Evolutionary conservation across 2,329 filamentous ascomycete species (phyloP), one percentile per base, ranked within the genome.

Genomic region (Aulographum hederae): DNA sequence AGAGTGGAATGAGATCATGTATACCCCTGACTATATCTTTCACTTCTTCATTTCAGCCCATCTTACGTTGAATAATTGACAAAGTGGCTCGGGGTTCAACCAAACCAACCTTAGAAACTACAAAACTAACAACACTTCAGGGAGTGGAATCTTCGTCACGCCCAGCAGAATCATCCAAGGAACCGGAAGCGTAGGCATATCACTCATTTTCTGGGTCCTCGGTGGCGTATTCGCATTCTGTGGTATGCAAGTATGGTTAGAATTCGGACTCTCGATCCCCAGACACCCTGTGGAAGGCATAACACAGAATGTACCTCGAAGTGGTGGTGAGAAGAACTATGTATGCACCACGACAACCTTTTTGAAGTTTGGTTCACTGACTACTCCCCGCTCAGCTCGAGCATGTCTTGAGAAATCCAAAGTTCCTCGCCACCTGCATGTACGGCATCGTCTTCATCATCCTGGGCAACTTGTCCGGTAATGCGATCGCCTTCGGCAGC

Each of bases 401-500:
- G 41, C 62, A 57, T 32, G 50, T 64, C 18, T 62, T 54, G 36
- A 47, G 44, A 19, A 50, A 46, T 35, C 53, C 56, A 0, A 40
- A 53, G 4, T 49, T 60, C 2, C 38, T 62, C 3, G 46, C 53
- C 5, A 59, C 57, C 1, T 63, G 57, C 30, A 45, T 63, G 8
- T 66, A 57, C 36, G 60, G 54, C 3, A 43, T 62, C 15, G 42
- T 49, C 21, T 65, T 60, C 42, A 53, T 65, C 4, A 39, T 54
- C 13, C 41, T 65, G 5, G 62, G 60, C 11, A 65, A 64, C 37
- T 56, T 63, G 40, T 51, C 58, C 1, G 58, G 58, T 19, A 66
- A 67, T 28, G 11, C 27, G 8, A 16, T 28, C 16, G 27, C 27
- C 12, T 13, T 28, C 27, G 27, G 27, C 8, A 28, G 8, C 12